phyloP scores from a whole-genome alignment of 352 stramenopile species.

The Pythium volutum region DNA sequence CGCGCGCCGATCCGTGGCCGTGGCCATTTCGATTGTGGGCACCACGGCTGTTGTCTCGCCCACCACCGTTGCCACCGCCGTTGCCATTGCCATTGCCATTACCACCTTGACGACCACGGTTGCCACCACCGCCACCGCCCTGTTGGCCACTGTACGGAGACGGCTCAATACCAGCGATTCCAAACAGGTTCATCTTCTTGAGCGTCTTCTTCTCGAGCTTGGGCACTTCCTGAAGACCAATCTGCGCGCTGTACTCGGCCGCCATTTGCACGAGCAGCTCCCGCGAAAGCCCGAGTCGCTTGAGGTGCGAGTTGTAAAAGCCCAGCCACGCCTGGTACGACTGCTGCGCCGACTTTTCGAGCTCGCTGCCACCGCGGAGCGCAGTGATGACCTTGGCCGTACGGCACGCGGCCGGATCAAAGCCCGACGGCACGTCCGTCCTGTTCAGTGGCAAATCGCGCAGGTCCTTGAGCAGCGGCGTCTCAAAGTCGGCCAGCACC shows the following conservation, averaged over 20 bases:
- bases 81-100: conserved; percentile 18
- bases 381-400: conserved; percentile 31
- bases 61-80: conserved; percentile 8
- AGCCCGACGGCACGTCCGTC: conserved; percentile 17
- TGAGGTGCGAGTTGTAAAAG: conserved; percentile 90
- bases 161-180: conserved; percentile 41
- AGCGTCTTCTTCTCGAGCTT: conserved; percentile 59
- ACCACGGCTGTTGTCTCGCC: conserved; percentile 16
- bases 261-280: conserved; percentile 52
- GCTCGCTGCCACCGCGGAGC: conserved; percentile 43
- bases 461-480: conserved; percentile 61
- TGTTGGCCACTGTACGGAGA: conserved; percentile 18
- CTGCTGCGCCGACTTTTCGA: conserved; percentile 76
- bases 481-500: conserved; percentile 87
- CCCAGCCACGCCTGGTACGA: conserved; percentile 95
- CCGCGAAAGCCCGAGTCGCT: conserved; percentile 35
- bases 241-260: conserved; percentile 39
- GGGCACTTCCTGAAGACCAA: conserved; percentile 46
- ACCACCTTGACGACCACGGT: conserved; percentile 13
- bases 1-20: conserved; percentile 15
- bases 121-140: conserved; percentile 16
- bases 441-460: conserved; percentile 56
- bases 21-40: conserved; percentile 14
- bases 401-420: conserved; percentile 18
- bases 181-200: conserved; percentile 65